Evolutionary conservation across 2,329 filamentous ascomycete species (phyloP), one percentile per base, ranked within the genome.

Genomic region (Alternaria brassicicola): DNA sequence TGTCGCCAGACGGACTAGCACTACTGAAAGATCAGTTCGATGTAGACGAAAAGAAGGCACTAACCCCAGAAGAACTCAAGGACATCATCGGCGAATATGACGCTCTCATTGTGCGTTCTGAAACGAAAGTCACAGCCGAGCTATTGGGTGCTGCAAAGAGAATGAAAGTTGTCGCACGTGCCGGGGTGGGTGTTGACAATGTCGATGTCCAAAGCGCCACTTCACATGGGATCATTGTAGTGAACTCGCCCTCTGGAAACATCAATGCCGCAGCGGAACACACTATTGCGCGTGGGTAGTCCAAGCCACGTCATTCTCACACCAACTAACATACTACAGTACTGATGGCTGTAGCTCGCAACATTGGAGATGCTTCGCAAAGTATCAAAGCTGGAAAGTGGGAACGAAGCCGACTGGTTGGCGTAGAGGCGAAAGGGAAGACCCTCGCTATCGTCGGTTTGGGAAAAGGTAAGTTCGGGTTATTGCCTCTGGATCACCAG

Each of bases 261-360:
- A 92, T 93, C 65, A 86, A 89, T 56, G 91, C 91, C 0, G 91
- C 91, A 0, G 90, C 90, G 0, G 90, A 93, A 72, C 90, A 93
- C 69, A 92, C 90, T 0, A 84, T 93, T 52, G 88, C 78, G 12
- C 60, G 78, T 79, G 45, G 54, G 81, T 71, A 39, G 21, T 13
- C 36, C 25, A 31, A 26, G 19, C 25, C 38, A 30, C 9, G 2
- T 6, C 30, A 3, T 4, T 10, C n/a, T 17, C 6, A 6, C 19
- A 1, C 19, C 17, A 23, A 57, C 75, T 80, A 49, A 79, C 66
- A 0, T 61, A 64, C 15, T 9, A 17, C 23, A 52, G 81, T 95
- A 39, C 80, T 94, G 55, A 86, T 95, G 77, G 86, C 90, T 0
- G 87, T 88, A 53, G 90, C 91, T 3, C 82, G 91, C 23, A 90